These are phyloP conservation scores for Lasiosphaeria hispida DNA, from an alignment of 495 filamentous ascomycete species.

Conservation along the genomic window DNA sequence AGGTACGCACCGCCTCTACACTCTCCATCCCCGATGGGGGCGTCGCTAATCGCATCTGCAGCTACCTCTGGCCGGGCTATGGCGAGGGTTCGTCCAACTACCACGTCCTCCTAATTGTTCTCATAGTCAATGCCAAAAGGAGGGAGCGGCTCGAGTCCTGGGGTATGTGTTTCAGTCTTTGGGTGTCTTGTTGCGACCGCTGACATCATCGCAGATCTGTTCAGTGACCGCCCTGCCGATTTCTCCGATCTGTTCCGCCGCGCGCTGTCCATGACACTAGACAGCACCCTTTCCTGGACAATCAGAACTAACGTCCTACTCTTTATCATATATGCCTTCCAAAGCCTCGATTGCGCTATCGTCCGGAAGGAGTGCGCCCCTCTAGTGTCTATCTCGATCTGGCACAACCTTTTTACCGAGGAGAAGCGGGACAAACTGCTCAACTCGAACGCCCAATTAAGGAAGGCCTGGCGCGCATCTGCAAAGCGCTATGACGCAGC, in stretches of 20 bases:
- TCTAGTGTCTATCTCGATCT: constrained; percentile 89
- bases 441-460: constrained; percentile 64
- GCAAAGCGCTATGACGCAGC: constrained; percentile 83
- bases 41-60: constrained; percentile 35
- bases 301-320: constrained; percentile 77
- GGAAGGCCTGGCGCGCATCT: constrained; percentile 88
- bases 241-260: constrained; percentile 92
- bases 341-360: constrained; percentile 84
- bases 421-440: constrained; percentile 64
- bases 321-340: constrained; percentile 88
- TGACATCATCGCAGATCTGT: constrained; percentile 53
- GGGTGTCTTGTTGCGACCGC: background rate
- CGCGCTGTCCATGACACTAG: constrained; percentile 83
- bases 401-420: constrained; percentile 83
- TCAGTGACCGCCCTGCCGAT: constrained; percentile 71
- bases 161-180: constrained; percentile 37
- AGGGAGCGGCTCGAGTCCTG: constrained; percentile 85
- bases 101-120: constrained; percentile 79
- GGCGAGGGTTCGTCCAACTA: constrained; percentile 84
- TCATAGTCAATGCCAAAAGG: constrained; percentile 84
- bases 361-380: constrained; percentile 95
- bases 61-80: constrained; percentile 93
- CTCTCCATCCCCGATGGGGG: background rate
- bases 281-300: constrained; percentile 64
- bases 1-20: constrained; percentile 49